Evolutionary conservation across 2,329 filamentous ascomycete genomes (phyloP).

Genomic region (Periconia sp.): DNA sequence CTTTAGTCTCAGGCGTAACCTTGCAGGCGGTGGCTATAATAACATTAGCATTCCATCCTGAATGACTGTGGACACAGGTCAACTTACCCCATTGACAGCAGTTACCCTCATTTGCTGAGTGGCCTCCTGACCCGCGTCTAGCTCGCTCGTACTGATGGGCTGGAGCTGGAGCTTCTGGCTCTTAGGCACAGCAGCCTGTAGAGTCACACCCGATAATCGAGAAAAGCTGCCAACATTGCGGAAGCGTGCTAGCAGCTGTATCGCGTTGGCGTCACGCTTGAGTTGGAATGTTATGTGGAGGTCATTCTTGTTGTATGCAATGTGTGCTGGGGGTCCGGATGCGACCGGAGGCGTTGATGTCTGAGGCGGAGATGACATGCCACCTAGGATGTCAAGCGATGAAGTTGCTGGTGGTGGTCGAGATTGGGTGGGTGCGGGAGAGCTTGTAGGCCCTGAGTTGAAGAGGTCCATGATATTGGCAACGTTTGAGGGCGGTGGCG

Average conservation of each 20-base stretch:
- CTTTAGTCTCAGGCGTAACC: slow-evolving; percentile 81
- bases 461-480: slow-evolving; percentile 91
- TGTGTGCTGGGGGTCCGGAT: slow-evolving; percentile 60
- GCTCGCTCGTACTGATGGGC: slow-evolving; percentile 81
- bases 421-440: slow-evolving; percentile 46
- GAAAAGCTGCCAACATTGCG: slow-evolving; percentile 73
- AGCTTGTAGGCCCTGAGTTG: slow-evolving; percentile 53
- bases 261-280: slow-evolving; percentile 79
- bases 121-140: slow-evolving; percentile 80
- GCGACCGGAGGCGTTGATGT: slow-evolving; percentile 45
- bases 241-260: slow-evolving; percentile 86
- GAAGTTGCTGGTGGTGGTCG: slow-evolving; percentile 44
- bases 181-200: slow-evolving; percentile 96
- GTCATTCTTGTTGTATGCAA: slow-evolving; percentile 86
- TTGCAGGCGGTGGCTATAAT: slow-evolving; percentile 69
- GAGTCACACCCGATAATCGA: slow-evolving; percentile 73
- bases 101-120: slow-evolving; percentile 90
- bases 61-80: slow-evolving; percentile 4
- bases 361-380: slow-evolving; percentile 55
- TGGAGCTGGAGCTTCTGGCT: slow-evolving; percentile 92
- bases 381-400: slow-evolving; percentile 50
- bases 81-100: slow-evolving; percentile 85
- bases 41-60: slow-evolving; percentile 23
- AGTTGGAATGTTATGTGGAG: slow-evolving; percentile 81
- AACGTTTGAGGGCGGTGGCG: slow-evolving; percentile 49